Conservation (phyloP, 371 early-diverging fungal genomes). For the Zopfochytrium polystomum region DNA sequence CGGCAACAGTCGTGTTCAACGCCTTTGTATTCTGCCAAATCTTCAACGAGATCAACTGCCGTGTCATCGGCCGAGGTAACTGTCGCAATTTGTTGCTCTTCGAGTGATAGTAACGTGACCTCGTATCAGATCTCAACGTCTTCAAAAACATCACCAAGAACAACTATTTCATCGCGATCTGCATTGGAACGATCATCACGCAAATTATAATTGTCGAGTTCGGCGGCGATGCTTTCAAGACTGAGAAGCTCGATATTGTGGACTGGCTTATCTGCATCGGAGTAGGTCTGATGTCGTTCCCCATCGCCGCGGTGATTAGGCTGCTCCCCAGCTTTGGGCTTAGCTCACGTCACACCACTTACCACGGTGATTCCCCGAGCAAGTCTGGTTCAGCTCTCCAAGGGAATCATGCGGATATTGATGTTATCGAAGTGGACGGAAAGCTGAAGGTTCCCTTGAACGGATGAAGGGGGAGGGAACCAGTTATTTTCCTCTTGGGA, state of each 20-base stretch:
- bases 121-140: slow-evolving; percentile 64
- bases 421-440: no score
- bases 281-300: slow-evolving; percentile 74
- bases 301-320: slow-evolving; percentile 77
- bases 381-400: no score
- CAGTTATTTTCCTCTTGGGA: no score
- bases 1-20: slow-evolving; percentile 86
- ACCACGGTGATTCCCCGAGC: no score
- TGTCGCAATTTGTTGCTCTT: no score
- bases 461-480: no score
- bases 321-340: slow-evolving; percentile 60
- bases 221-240: slow-evolving; percentile 87
- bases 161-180: slow-evolving; percentile 70
- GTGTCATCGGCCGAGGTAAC: no score
- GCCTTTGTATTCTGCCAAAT: slow-evolving; percentile 89
- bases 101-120: neutral
- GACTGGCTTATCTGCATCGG: slow-evolving; percentile 78
- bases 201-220: slow-evolving; percentile 85
- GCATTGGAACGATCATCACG: slow-evolving; percentile 63
- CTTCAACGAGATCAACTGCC: no score
- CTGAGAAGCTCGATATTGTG: slow-evolving; percentile 56
- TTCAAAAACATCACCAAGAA: slow-evolving; percentile 78
- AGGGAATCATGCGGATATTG: no score
- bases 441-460: no score
- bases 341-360: no score